These are phyloP conservation scores for Penicillium bialowiezense DNA, from an alignment of 495 filamentous ascomycete species.

Conservation along the genomic window DNA sequence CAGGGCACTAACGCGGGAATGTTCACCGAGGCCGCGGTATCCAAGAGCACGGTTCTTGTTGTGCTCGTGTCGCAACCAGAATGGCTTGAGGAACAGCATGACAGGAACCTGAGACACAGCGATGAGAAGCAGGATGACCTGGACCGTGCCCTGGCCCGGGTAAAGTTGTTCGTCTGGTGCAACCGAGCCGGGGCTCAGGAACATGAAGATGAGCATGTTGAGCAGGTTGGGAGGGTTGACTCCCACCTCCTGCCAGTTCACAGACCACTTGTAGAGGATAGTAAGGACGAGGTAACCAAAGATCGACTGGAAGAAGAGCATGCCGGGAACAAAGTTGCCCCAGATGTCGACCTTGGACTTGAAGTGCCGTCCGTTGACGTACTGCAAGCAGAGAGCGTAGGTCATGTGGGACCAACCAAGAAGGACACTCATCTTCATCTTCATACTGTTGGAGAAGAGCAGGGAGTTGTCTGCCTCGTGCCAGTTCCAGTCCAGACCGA, in stretches of 20 bases:
- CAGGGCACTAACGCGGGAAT: slow-evolving; percentile 78
- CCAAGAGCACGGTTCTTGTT: slow-evolving; percentile 83
- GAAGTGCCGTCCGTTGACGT: slow-evolving; percentile 91
- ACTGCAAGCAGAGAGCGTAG: slow-evolving; percentile 89
- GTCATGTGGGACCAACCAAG: slow-evolving; percentile 98
- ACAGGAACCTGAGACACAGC: slow-evolving; percentile 85
- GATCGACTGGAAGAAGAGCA: slow-evolving; percentile 99
- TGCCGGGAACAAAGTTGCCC: slow-evolving; percentile 94
- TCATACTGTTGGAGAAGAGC: slow-evolving; percentile 94
- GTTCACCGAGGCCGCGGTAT: slow-evolving; percentile 90
- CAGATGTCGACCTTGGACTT: slow-evolving; percentile 90
- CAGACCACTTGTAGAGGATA: slow-evolving; percentile 95
- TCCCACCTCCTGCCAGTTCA: slow-evolving; percentile 76
- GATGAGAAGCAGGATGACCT: slow-evolving; percentile 76
- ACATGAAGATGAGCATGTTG: slow-evolving; percentile 99
- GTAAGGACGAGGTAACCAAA: slow-evolving; percentile 94
- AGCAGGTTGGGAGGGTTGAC: slow-evolving; percentile 75
- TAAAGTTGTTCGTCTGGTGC: slow-evolving; percentile 64
- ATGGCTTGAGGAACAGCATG: slow-evolving; percentile 90
- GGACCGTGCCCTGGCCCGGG: slow-evolving; percentile 67
- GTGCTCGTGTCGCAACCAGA: slow-evolving; percentile 89
- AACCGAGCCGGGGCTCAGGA: slow-evolving; percentile 78
- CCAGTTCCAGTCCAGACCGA: slow-evolving; percentile 97
- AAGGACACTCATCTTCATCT: slow-evolving; percentile 99
- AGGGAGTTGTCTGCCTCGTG: slow-evolving; percentile 92